Conservation (phyloP, 2,329 filamentous ascomycete species). For the Trichoderma sp. region DNA sequence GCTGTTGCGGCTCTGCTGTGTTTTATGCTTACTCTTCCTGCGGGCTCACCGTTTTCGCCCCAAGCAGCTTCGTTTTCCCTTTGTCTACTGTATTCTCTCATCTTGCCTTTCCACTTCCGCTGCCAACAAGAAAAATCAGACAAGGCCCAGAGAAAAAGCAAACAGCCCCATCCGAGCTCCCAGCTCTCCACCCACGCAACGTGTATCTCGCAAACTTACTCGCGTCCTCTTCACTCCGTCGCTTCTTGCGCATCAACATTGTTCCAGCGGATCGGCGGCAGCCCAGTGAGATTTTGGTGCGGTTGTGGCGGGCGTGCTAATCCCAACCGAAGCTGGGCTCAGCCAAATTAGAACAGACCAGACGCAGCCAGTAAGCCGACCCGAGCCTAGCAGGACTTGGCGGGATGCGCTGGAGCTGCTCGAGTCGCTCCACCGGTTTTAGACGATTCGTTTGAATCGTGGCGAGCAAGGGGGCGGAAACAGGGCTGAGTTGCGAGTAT, state of each 20-base stretch:
- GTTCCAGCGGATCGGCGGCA: neutral
- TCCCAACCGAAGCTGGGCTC: neutral
- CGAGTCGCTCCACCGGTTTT: neutral
- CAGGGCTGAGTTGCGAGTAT: neutral
- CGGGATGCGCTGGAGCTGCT: neutral
- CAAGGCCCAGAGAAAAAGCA: neutral
- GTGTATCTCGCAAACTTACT: neutral
- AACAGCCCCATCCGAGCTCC: neutral
- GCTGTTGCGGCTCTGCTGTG: constrained; percentile 3
- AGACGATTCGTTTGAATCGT: neutral
- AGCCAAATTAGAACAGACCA: neutral
- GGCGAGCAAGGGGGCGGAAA: neutral
- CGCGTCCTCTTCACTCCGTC: neutral
- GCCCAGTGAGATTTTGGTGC: constrained; percentile 13
- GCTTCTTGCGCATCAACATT: constrained; percentile 3
- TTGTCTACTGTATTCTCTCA: no score
- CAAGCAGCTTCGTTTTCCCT: neutral
- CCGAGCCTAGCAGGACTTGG: neutral
- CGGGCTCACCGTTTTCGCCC: neutral
- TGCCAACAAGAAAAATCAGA: neutral
- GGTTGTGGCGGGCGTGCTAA: constrained; percentile 1
- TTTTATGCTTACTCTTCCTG: neutral
- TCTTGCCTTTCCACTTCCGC: no score
- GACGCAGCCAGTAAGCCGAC: neutral
- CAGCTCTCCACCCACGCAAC: neutral